Evolutionary conservation across 2,329 filamentous ascomycete species (phyloP).

Genomic region (Chalaropsis ovoidea): DNA sequence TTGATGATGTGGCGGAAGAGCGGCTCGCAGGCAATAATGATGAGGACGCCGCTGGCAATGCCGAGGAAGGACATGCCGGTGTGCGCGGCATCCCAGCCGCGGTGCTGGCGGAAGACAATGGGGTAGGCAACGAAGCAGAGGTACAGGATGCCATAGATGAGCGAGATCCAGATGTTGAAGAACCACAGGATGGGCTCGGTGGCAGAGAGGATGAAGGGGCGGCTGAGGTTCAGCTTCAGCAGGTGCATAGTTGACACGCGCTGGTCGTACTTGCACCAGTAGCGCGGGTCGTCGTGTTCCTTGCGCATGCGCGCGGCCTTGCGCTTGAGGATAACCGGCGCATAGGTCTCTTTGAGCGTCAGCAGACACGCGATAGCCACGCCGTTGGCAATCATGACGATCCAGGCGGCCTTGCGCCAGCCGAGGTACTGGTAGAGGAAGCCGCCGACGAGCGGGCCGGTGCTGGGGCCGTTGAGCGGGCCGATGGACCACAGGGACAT

Average conservation of each 20-base stretch:
- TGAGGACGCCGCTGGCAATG: slow-evolving; percentile 52
- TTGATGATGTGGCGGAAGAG: slow-evolving; percentile 70
- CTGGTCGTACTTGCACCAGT: slow-evolving; percentile 73
- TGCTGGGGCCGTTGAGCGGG: slow-evolving; percentile 62
- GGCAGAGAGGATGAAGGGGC: slow-evolving; percentile 66
- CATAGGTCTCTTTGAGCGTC: slow-evolving; percentile 64
- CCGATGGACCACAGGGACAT: slow-evolving; percentile 78
- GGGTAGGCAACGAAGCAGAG: slow-evolving; percentile 87
- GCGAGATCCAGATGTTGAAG: slow-evolving; percentile 62
- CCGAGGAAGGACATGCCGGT: slow-evolving; percentile 70
- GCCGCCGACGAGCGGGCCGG: slow-evolving; percentile 51
- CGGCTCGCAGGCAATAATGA: slow-evolving; percentile 56
- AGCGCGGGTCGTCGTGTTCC: slow-evolving; percentile 59
- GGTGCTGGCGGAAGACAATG: slow-evolving; percentile 62
- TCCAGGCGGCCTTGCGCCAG: slow-evolving; percentile 83
- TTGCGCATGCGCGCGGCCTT: slow-evolving; percentile 56
- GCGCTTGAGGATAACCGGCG: slow-evolving; percentile 56
- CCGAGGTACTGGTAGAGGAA: slow-evolving; percentile 61
- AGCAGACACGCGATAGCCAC: slow-evolving; percentile 49
- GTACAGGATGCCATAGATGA: slow-evolving; percentile 80
- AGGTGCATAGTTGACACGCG: slow-evolving; percentile 53
- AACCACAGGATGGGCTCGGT: slow-evolving; percentile 74
- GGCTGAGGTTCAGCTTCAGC: slow-evolving; percentile 62
- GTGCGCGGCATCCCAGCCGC: slow-evolving; percentile 66
- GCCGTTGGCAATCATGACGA: slow-evolving; percentile 62